These are phyloP conservation scores for Hericium coralloides DNA, from an alignment of 768 basidiomycete species.

Conservation along the genomic window DNA sequence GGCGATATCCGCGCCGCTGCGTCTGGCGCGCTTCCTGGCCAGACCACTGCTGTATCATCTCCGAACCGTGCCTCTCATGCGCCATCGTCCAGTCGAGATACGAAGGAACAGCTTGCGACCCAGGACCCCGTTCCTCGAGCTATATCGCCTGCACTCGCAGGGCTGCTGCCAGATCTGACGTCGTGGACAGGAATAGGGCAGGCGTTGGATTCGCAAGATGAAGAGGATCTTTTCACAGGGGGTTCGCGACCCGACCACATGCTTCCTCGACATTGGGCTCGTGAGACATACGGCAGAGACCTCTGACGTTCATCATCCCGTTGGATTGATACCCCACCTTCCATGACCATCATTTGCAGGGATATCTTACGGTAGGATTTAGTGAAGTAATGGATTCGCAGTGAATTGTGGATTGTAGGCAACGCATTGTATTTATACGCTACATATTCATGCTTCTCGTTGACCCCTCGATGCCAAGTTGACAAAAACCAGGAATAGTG, in stretches of 20 bases:
- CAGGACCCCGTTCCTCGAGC: constrained; percentile 17
- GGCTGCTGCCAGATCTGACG: constrained; percentile 25
- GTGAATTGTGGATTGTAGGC: not conserved
- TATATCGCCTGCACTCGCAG: constrained; percentile 16
- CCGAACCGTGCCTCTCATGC: no score
- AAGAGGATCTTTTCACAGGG: constrained; percentile 7
- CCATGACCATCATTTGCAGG: not conserved
- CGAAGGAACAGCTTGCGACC: constrained; percentile 4
- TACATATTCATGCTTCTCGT: not conserved
- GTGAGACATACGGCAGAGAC: not conserved
- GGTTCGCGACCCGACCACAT: constrained; percentile 1
- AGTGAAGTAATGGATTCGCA: not conserved
- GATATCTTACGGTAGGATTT: not conserved
- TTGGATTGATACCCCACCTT: not conserved
- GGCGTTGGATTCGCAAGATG: constrained; percentile 14
- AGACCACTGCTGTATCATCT: no score
- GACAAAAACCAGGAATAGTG: no score
- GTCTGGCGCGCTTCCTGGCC: constrained; percentile 11
- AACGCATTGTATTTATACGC: not conserved
- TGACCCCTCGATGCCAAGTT: no score
- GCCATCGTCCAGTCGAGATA: no score
- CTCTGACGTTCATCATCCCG: not conserved
- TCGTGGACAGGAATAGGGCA: constrained; percentile 25
- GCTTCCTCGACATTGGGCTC: not conserved
- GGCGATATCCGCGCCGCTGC: constrained; percentile 23